A percentile compares a stretch with the other conserved stretches of the same genome.
These are phyloP conservation scores for Yamagishiella unicocca DNA, from an alignment of 139 green algal species.

Conservation along the genomic window DNA sequence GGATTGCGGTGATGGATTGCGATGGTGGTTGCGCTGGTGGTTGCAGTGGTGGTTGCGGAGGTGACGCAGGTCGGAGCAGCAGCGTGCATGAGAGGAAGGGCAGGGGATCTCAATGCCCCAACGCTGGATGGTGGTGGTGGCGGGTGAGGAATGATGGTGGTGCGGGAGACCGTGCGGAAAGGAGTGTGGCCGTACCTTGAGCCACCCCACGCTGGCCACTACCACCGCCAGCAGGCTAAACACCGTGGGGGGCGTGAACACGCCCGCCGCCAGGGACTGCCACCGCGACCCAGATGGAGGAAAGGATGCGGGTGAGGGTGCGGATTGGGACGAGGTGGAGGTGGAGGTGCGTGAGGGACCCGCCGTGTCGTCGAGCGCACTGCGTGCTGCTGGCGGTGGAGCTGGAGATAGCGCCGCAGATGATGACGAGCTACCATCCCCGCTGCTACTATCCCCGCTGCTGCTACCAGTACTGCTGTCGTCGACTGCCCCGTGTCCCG, in stretches of 20 bases:
- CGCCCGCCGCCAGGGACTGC: neutral
- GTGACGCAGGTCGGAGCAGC: too few relatives aligned
- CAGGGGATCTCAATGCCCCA: too few relatives aligned
- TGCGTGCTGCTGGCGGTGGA: conserved; percentile 8
- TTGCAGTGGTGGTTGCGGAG: too few relatives aligned
- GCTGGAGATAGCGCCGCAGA: conserved; percentile 3
- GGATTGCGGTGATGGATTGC: too few relatives aligned
- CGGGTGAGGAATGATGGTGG: neutral
- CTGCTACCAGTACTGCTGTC: neutral
- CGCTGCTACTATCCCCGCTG: neutral
- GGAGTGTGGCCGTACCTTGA: conserved; percentile 43
- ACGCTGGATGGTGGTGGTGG: too few relatives aligned
- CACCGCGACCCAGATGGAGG: too few relatives aligned
- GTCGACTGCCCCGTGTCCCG: neutral
- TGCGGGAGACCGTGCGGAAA: neutral
- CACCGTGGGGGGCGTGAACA: conserved; percentile 51
- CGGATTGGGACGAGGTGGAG: too few relatives aligned
- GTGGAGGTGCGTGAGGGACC: too few relatives aligned
- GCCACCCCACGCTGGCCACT: conserved; percentile 30
- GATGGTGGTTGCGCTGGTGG: too few relatives aligned
- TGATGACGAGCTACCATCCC: neutral
- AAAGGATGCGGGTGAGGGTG: neutral
- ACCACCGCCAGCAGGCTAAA: conserved; percentile 43
- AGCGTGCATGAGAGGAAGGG: too few relatives aligned
- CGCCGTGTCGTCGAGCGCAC: neutral